These are phyloP conservation scores for Cicer yamashitae DNA, from an alignment of 306 rosid genomes.

Conservation along the genomic window DNA sequence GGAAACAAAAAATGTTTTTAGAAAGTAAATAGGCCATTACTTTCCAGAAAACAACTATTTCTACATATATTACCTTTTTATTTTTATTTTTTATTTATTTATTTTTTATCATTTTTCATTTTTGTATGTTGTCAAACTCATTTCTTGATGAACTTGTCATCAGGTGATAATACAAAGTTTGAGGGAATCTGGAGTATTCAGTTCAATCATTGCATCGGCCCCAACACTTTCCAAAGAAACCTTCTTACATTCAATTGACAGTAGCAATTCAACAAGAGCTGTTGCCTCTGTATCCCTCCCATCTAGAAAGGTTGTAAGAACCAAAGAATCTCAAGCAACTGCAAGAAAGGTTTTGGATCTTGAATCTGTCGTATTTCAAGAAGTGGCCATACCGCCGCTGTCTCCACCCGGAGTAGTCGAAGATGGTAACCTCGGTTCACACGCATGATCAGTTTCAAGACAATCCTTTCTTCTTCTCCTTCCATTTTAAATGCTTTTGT, in stretches of 20 bases:
- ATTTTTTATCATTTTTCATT: not conserved
- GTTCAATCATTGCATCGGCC: slow-evolving; percentile 83
- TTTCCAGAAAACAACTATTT: slow-evolving; percentile 9
- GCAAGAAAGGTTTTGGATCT: slow-evolving; percentile 63
- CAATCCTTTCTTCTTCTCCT: slow-evolving; percentile 19
- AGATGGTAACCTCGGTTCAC: slow-evolving; percentile 43
- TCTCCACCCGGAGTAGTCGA: slow-evolving; percentile 70
- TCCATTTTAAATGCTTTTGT: not conserved
- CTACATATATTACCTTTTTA: not conserved
- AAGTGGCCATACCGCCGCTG: slow-evolving; percentile 79
- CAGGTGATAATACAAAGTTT: slow-evolving; percentile 90
- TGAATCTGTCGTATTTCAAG: slow-evolving; percentile 56
- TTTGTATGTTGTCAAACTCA: not conserved
- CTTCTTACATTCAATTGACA: slow-evolving; percentile 69
- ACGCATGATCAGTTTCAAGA: slow-evolving; percentile 41
- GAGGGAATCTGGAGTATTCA: slow-evolving; percentile 89
- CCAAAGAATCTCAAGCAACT: slow-evolving; percentile 57
- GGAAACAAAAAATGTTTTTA: no score
- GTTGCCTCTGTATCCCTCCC: slow-evolving; percentile 70
- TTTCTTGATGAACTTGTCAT: slow-evolving; percentile 27
- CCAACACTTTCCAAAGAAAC: slow-evolving; percentile 75
- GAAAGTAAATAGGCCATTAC: not conserved
- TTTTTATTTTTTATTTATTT: no score
- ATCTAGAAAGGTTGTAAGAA: slow-evolving; percentile 61
- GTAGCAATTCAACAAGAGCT: slow-evolving; percentile 78